Conservation (phyloP, 768 basidiomycete genomes). For the Phaeotremella fagi region DNA sequence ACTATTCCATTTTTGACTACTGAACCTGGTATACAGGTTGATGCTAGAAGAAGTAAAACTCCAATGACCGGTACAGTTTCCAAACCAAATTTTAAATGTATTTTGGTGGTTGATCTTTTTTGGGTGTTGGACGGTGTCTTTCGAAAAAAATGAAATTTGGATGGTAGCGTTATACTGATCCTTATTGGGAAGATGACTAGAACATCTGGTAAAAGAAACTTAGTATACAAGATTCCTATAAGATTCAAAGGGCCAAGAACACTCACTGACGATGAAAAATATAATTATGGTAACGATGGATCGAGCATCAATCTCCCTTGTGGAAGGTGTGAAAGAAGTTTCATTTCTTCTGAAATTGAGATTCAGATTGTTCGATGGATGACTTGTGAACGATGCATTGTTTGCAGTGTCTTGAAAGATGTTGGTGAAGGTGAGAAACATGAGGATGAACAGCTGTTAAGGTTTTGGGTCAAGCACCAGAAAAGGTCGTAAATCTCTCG, state of each 20-base stretch:
- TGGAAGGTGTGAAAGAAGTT: neutral
- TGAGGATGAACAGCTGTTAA: too few species aligned
- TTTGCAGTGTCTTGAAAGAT: too few species aligned
- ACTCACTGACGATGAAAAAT: slow-evolving; percentile 50
- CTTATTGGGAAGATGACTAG: slow-evolving; percentile 49
- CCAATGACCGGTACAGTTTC: slow-evolving; percentile 51
- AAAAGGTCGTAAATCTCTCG: too few species aligned
- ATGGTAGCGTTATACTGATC: slow-evolving; percentile 45
- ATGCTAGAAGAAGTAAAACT: slow-evolving; percentile 50
- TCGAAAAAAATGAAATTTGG: neutral
- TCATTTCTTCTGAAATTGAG: too few species aligned
- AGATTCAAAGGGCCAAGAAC: too few species aligned
- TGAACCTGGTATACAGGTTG: slow-evolving; percentile 48
- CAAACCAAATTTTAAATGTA: too few species aligned
- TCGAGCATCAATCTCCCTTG: slow-evolving; percentile 35
- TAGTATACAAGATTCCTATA: neutral
- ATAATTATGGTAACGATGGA: slow-evolving; percentile 49
- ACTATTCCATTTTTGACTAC: slow-evolving; percentile 74
- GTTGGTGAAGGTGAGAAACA: too few species aligned
- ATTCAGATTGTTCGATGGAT: too few species aligned
- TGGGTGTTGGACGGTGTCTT: too few species aligned
- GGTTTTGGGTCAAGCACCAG: too few species aligned
- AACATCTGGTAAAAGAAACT: slow-evolving; percentile 25
- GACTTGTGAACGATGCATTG: too few species aligned
- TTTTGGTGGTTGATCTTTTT: too few species aligned